Evolutionary conservation across 129 eudicot species (phyloP).

Genomic region (Heracleum sosnowskyi): DNA sequence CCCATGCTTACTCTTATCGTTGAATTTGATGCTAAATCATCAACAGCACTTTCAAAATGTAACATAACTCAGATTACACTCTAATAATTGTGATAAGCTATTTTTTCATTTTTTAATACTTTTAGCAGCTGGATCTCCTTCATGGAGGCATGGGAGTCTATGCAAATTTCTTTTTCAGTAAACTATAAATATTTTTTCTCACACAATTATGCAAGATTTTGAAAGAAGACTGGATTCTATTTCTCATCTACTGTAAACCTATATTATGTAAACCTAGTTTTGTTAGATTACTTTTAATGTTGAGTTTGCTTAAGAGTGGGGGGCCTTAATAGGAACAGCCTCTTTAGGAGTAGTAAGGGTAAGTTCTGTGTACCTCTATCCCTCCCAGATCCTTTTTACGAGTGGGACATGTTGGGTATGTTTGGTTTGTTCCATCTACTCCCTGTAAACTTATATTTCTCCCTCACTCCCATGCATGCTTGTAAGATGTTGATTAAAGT

Average conservation of each 20-base stretch:
- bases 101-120: neutral
- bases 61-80: neutral
- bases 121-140: neutral
- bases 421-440: conserved; percentile 25
- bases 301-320: too few species aligned
- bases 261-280: neutral
- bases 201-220: neutral
- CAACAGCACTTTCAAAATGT: conserved; percentile 25
- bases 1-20: conserved; percentile 28
- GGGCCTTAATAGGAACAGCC: too few species aligned
- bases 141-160: neutral
- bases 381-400: conserved; percentile 6
- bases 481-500: neutral
- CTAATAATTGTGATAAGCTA: neutral
- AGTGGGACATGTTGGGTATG: neutral
- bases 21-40: conserved; percentile 29
- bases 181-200: too few species aligned
- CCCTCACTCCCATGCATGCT: neutral
- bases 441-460: neutral
- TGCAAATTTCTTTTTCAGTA: too few species aligned
- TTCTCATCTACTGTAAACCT: neutral
- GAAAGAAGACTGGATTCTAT: neutral
- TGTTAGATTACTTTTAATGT: neutral
- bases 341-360: neutral
- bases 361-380: neutral